A percentile compares a stretch with the other conserved stretches of the same genome.
These are phyloP conservation scores for Prunus kanzakura DNA, from an alignment of 306 rosid genomes.

Conservation along the genomic window DNA sequence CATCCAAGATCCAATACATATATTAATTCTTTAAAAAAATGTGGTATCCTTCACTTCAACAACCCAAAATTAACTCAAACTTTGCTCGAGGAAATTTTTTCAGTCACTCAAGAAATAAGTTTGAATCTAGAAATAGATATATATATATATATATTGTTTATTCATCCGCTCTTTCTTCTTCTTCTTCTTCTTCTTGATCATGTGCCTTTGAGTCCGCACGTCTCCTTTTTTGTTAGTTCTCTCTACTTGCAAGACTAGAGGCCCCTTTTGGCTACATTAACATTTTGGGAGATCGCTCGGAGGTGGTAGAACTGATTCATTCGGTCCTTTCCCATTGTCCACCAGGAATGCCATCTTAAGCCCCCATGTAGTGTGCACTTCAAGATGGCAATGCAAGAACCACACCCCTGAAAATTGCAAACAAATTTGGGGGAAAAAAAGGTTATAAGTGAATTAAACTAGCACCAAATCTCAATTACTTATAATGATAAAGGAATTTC, in stretches of 20 bases:
- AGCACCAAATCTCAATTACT: neutral
- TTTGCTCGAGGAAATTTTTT: slow-evolving; percentile 24
- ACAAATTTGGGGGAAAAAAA: neutral
- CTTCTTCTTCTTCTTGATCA: slow-evolving; percentile 22
- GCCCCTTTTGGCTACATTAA: slow-evolving; percentile 15
- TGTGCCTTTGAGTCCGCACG: slow-evolving; percentile 33
- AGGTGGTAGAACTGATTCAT: slow-evolving; percentile 67
- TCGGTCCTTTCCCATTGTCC: slow-evolving; percentile 84
- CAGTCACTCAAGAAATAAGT: slow-evolving; percentile 24
- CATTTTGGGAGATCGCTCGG: slow-evolving; percentile 93
- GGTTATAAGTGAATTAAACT: neutral
- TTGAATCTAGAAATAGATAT: slow-evolving; percentile 3
- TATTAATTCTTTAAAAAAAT: neutral
- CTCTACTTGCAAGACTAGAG: neutral
- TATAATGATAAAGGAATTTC: neutral
- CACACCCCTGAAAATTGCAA: slow-evolving; percentile 57
- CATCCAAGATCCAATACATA: slow-evolving; percentile 7
- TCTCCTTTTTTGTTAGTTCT: slow-evolving; percentile 16
- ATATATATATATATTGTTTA: slow-evolving; percentile 19
- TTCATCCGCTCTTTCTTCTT: slow-evolving; percentile 6
- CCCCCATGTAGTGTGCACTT: slow-evolving; percentile 95
- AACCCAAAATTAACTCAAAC: slow-evolving; percentile 31
- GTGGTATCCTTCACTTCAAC: neutral
- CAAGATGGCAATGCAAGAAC: slow-evolving; percentile 95
- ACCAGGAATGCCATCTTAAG: slow-evolving; percentile 96